Evolutionary conservation across 176 grass and related monocot species (phyloP).

Genomic region (Lolium rigidum): DNA sequence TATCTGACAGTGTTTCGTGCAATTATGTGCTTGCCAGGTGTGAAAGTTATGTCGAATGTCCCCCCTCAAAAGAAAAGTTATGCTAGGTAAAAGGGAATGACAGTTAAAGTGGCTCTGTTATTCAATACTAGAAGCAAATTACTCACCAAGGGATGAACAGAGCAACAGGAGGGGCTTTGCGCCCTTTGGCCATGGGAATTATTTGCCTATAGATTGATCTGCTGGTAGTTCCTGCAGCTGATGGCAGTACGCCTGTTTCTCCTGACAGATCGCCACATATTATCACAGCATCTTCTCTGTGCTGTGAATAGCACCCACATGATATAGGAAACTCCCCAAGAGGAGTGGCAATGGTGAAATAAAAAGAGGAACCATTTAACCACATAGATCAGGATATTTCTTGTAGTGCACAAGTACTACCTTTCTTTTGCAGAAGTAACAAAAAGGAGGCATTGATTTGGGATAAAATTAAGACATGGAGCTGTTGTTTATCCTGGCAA

Average conservation of each 20-base stretch:
- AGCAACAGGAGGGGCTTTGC: constrained; percentile 28
- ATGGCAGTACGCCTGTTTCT: constrained; percentile 36
- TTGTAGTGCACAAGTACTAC: not conserved
- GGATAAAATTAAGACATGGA: constrained; percentile 7
- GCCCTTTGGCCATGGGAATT: constrained; percentile 40
- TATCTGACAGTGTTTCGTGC: constrained; percentile 10
- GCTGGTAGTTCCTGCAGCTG: constrained; percentile 46
- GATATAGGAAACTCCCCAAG: constrained; percentile 18
- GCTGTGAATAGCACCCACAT: constrained; percentile 23
- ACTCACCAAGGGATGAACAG: constrained; percentile 38
- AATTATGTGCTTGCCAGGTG: constrained; percentile 10
- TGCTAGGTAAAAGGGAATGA: constrained; percentile 5
- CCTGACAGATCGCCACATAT: constrained; percentile 41
- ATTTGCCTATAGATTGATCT: constrained; percentile 48
- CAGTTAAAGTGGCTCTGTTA: constrained; percentile 3
- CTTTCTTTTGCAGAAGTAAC: constrained; percentile 9
- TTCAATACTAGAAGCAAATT: constrained; percentile 7
- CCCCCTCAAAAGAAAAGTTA: not conserved
- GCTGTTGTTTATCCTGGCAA: not conserved
- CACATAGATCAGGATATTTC: not conserved
- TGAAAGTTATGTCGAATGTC: constrained; percentile 14
- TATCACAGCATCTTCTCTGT: constrained; percentile 37
- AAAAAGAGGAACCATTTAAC: constrained; percentile 32
- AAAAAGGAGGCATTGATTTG: not conserved
- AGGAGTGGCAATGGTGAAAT: constrained; percentile 32